Evolutionary conservation across 768 basidiomycete genomes (phyloP), one percentile per base, ranked within the genome.

Genomic region (Russula abietina): DNA sequence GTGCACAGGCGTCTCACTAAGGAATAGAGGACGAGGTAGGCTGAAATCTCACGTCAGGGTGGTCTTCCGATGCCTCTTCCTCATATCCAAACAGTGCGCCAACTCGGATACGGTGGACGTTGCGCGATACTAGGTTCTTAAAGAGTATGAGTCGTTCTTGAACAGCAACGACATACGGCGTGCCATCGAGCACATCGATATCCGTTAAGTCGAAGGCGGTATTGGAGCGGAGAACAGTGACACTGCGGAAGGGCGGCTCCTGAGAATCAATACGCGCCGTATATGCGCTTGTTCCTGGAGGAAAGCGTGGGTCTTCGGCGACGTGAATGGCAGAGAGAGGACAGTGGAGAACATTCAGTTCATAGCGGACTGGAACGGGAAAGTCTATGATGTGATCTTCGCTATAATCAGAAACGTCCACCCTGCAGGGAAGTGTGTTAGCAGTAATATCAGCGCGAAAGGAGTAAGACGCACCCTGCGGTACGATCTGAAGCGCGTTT

Each of bases 371-470:
- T 46, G 62, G 62, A 32, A 66, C 63, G 24, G 63, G 50, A 38
- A 46, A 66, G 49, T 66, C 65, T 51, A 66, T 56, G 24, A 38
- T 2, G 28, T 59, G 59, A 30, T 65, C 58, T 28, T 66, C 65
- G 32, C 63, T 65, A 26, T 57, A 66, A 26, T 60, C 50, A 26
- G 65, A 66, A 38, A 66, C 58, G 41, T 66, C 63, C n/a, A 66
- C 28, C 53, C 64, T 65, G 24, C 11, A 33, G 14, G 16, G 36
- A 26, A n/a, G 19, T 32, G 28, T 7, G 32, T 65, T 32, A 30
- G 19, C 24, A 16, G 11, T 45, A 10, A 38, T 32, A n/a, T 46
- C 32, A 19, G 36, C 36, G 26, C 19, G 12, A 53, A 22, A 9
- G 32, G 14, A 1, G n/a, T 22, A 51, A 26, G 14, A 57, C 50